Percentiles rank a stretch among this genome's conserved stretches.
Evolutionary conservation across 495 filamentous ascomycete species (phyloP).

Genomic region (Xylaria sp.): DNA sequence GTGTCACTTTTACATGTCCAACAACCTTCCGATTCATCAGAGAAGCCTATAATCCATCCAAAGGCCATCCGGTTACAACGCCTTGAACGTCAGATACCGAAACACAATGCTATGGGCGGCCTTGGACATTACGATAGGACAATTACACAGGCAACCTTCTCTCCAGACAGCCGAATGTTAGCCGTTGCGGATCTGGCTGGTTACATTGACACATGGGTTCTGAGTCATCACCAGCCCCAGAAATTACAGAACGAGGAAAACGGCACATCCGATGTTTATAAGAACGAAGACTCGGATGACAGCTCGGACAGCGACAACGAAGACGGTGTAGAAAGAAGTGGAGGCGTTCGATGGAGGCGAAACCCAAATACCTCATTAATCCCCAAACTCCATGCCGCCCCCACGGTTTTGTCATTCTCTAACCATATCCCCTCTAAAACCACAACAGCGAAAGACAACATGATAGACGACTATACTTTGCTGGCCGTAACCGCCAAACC

Average conservation of each 20-base stretch:
- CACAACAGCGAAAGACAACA: constrained; percentile 50
- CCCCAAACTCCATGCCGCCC: constrained; percentile 74
- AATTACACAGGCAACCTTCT: constrained; percentile 79
- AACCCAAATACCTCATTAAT: constrained; percentile 68
- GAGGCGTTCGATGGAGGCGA: constrained; percentile 34
- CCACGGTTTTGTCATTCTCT: constrained; percentile 76
- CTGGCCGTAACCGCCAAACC: constrained; percentile 78
- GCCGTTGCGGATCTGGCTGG: constrained; percentile 83
- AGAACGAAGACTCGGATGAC: constrained; percentile 38
- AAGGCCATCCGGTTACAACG: constrained; percentile 62
- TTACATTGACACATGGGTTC: constrained; percentile 83
- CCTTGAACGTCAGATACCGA: constrained; percentile 61
- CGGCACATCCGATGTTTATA: constrained; percentile 35
- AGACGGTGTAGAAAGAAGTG: constrained; percentile 41
- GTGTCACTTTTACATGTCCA: constrained; percentile 65
- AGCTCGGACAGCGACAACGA: constrained; percentile 62
- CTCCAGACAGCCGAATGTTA: constrained; percentile 78
- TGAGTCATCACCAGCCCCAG: constrained; percentile 52
- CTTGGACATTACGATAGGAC: constrained; percentile 80
- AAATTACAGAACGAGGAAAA: constrained; percentile 47
- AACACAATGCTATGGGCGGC: constrained; percentile 66
- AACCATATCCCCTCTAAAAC: constrained; percentile 36
- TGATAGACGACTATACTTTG: constrained; percentile 62
- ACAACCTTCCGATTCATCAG: constrained; percentile 32
- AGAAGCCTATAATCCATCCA: constrained; percentile 54